Evolutionary conservation across 2,329 filamentous ascomycete genomes (phyloP).

Genomic region (Gaeumannomyces tritici): DNA sequence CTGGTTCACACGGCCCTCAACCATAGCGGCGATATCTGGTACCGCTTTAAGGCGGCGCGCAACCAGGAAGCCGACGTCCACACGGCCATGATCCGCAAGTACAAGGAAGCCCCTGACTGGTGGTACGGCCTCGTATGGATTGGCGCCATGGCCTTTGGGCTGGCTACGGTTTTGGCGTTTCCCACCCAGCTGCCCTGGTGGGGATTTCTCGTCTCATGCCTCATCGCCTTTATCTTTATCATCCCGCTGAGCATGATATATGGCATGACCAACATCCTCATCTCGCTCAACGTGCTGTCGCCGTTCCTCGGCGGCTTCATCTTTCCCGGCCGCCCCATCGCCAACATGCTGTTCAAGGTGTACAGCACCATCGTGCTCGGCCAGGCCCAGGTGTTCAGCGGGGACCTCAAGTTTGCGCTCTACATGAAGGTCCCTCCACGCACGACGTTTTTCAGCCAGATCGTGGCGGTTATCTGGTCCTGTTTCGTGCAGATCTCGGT

Average conservation of each 20-base stretch:
- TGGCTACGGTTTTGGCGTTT: conserved; percentile 47
- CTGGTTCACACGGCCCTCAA: conserved; percentile 60
- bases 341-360: conserved; percentile 63
- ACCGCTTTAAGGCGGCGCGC: conserved; percentile 48
- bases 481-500: conserved; percentile 58
- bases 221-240: conserved; percentile 53
- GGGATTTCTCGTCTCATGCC: conserved; percentile 58
- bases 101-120: conserved; percentile 52
- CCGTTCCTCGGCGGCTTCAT: conserved; percentile 71
- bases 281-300: conserved; percentile 65
- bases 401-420: conserved; percentile 61
- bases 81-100: conserved; percentile 55
- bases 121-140: conserved; percentile 52
- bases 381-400: conserved; percentile 54
- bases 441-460: conserved; percentile 57
- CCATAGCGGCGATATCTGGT: conserved; percentile 57
- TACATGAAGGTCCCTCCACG: conserved; percentile 64
- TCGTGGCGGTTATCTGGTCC: conserved; percentile 55
- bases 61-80: conserved; percentile 54
- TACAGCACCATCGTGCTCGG: conserved; percentile 56
- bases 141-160: conserved; percentile 41
- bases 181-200: conserved; percentile 64
- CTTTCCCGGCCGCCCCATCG: conserved; percentile 60
- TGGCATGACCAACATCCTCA: conserved; percentile 60
- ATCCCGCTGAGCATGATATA: conserved; percentile 62